Percentiles rank a stretch among this genome's conserved stretches.
phyloP scores from a whole-genome alignment of 805 yeast species.

The Candida ovalis region DNA sequence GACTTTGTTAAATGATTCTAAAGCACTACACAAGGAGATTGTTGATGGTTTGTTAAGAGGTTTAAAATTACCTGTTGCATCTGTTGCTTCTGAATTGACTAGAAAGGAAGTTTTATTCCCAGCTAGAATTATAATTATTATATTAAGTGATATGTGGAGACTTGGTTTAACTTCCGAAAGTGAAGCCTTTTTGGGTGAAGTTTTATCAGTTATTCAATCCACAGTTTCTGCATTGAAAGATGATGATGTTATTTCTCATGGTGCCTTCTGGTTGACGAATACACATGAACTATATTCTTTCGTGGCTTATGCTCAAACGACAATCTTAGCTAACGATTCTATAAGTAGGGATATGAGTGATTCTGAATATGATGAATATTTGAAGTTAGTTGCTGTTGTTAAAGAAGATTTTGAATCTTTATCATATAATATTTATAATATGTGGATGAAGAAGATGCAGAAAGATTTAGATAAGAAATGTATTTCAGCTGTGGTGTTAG shows the following conservation, averaged over 20 bases:
- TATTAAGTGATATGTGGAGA: conserved; percentile 97
- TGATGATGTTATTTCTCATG: conserved; percentile 83
- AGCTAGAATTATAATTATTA: conserved; percentile 87
- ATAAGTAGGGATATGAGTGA: conserved; percentile 82
- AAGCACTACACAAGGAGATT: conserved; percentile 72
- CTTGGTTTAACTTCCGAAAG: conserved; percentile 88
- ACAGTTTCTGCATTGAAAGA: conserved; percentile 78
- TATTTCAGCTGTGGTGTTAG: conserved; percentile 89
- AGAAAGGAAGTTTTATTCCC: conserved; percentile 94
- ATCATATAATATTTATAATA: conserved; percentile 89
- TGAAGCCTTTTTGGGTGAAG: conserved; percentile 87
- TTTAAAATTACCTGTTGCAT: conserved; percentile 79
- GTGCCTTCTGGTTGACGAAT: conserved; percentile 97
- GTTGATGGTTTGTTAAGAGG: conserved; percentile 83
- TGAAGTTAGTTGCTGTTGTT: conserved; percentile 83
- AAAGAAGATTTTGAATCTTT: conserved; percentile 92
- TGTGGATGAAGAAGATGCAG: conserved; percentile 96
- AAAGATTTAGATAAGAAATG: conserved; percentile 87
- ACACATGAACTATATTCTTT: conserved; percentile 94
- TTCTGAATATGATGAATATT: conserved; percentile 84
- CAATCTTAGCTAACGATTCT: conserved; percentile 81
- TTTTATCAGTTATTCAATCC: conserved; percentile 79
- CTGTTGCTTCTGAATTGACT: conserved; percentile 76
- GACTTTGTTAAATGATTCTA: conserved; percentile 66
- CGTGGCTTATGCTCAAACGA: conserved; percentile 88